Conservation (phyloP, 495 filamentous ascomycete genomes). For the Podospora conica region DNA sequence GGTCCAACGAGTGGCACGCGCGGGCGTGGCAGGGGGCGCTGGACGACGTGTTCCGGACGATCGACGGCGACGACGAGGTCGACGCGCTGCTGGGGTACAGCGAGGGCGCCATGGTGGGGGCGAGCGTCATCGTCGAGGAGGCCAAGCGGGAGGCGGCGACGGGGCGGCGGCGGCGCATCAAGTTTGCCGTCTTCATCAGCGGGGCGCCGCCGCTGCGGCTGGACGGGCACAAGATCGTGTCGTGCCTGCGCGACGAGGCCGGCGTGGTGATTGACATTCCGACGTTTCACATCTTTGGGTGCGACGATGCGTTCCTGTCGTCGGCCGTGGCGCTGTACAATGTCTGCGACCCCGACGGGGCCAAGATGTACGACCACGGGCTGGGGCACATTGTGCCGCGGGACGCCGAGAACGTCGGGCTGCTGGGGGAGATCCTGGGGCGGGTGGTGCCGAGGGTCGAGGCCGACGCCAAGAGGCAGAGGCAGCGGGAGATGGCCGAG, state of each 20-base stretch:
- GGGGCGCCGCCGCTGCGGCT: slow-evolving; percentile 47
- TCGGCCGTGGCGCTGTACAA: slow-evolving; percentile 51
- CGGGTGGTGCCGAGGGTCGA: slow-evolving; percentile 28
- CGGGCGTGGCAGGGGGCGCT: slow-evolving; percentile 27
- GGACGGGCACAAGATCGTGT: slow-evolving; percentile 30
- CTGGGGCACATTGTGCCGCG: slow-evolving; percentile 50
- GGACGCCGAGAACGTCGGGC: slow-evolving; percentile 40
- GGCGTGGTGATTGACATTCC: slow-evolving; percentile 45
- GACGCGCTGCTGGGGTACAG: slow-evolving; percentile 48
- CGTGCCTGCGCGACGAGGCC: slow-evolving; percentile 40
- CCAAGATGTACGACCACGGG: slow-evolving; percentile 51
- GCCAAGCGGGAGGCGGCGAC: slow-evolving; percentile 27
- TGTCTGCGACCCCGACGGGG: slow-evolving; percentile 44
- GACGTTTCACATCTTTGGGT: slow-evolving; percentile 52
- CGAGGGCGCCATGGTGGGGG: slow-evolving; percentile 49
- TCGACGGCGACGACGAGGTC: slow-evolving; percentile 38
- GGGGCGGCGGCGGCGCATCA: slow-evolving; percentile 42
- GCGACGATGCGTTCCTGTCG: slow-evolving; percentile 48
- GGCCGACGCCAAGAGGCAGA: not conserved
- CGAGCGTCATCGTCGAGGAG: slow-evolving; percentile 47
- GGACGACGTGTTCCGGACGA: slow-evolving; percentile 27
- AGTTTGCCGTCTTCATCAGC: slow-evolving; percentile 49
- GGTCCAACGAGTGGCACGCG: slow-evolving; percentile 23
- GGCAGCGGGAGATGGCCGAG: no score
- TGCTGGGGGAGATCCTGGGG: slow-evolving; percentile 32